A percentile compares a stretch with the other conserved stretches of the same genome.
Conservation (phyloP, 164 flowering plant genomes). For the Tetrastigma voinierianum region DNA sequence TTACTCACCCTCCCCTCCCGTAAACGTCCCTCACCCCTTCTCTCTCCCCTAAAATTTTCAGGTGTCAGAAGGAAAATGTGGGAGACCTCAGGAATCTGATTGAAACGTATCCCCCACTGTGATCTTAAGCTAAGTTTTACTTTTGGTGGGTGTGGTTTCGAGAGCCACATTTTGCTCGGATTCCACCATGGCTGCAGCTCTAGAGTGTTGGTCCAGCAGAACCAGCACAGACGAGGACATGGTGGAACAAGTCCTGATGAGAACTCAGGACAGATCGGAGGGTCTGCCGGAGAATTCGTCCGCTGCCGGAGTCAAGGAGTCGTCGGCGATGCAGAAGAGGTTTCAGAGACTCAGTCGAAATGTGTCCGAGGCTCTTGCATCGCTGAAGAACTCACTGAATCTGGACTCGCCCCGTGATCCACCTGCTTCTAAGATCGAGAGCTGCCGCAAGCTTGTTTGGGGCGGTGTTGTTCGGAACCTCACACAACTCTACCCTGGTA, state of each 20-base stretch:
- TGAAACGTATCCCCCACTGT: background rate
- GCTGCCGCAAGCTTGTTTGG: slow-evolving; percentile 64
- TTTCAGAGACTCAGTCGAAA: slow-evolving; percentile 74
- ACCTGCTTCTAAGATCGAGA: slow-evolving; percentile 34
- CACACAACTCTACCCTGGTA: slow-evolving; percentile 89
- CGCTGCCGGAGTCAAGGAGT: slow-evolving; percentile 23
- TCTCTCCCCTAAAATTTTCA: slow-evolving; percentile 1
- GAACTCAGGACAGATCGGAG: slow-evolving; percentile 77
- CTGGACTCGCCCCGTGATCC: slow-evolving; percentile 58
- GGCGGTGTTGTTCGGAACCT: slow-evolving; percentile 73
- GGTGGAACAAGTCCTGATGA: slow-evolving; percentile 87
- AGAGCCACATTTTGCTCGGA: background rate
- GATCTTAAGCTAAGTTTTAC: background rate
- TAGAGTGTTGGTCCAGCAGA: slow-evolving; percentile 93
- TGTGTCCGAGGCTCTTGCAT: slow-evolving; percentile 73
- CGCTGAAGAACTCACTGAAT: slow-evolving; percentile 72
- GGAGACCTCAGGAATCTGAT: slow-evolving; percentile 1
- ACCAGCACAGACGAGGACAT: slow-evolving; percentile 82
- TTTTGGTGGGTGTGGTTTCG: background rate
- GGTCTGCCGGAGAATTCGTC: slow-evolving; percentile 16
- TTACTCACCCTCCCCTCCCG: slow-evolving; percentile 3
- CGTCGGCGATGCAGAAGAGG: slow-evolving; percentile 60
- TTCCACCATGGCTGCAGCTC: slow-evolving; percentile 73
- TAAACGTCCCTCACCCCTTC: background rate
- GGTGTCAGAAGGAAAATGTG: slow-evolving; percentile 5